Percentiles rank a stretch among this genome's conserved stretches.
Evolutionary conservation across 805 yeast genomes (phyloP).

Genomic region (Lachancea dasiensis): DNA sequence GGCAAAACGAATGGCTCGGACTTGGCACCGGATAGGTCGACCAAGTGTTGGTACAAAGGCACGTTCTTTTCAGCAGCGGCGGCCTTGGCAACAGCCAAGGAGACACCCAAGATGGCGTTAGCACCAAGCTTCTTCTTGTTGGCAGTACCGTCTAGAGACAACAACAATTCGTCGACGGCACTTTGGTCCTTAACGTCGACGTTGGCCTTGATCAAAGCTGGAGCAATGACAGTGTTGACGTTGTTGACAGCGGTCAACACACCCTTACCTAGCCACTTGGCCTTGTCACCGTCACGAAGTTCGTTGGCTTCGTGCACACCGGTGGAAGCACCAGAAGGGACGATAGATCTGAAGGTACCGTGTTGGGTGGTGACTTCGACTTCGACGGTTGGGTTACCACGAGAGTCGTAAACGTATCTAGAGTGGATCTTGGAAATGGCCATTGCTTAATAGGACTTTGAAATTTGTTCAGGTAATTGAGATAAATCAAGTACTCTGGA

Average conservation of each 20-base stretch:
- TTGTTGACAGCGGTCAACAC: slow-evolving; percentile 94
- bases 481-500: too few species aligned
- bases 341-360: slow-evolving; percentile 94
- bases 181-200: slow-evolving; percentile 82
- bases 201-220: slow-evolving; percentile 78
- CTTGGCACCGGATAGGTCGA: slow-evolving; percentile 62
- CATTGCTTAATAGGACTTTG: slow-evolving; percentile 40
- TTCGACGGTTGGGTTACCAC: slow-evolving; percentile 99
- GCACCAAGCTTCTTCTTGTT: slow-evolving; percentile 98
- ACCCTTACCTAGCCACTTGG: slow-evolving; percentile 99
- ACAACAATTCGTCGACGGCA: slow-evolving; percentile 79
- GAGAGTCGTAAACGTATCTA: slow-evolving; percentile 98
- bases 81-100: slow-evolving; percentile 94
- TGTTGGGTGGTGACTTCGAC: slow-evolving; percentile 90
- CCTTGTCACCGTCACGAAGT: slow-evolving; percentile 96
- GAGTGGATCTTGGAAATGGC: slow-evolving; percentile 84
- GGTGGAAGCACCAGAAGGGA: slow-evolving; percentile 99
- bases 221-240: slow-evolving; percentile 92
- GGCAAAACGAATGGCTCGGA: slow-evolving; percentile 90
- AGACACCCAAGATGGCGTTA: slow-evolving; percentile 96
- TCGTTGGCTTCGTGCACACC: slow-evolving; percentile 98
- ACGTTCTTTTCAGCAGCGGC: slow-evolving; percentile 95
- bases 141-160: slow-evolving; percentile 88
- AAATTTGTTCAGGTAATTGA: slow-evolving; percentile 20
- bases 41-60: slow-evolving; percentile 89